A percentile compares a stretch with the other conserved stretches of the same genome.
Evolutionary conservation across 1,284 basidiomycete genomes (phyloP).

Genomic region (Ceratobasidium sp.): DNA sequence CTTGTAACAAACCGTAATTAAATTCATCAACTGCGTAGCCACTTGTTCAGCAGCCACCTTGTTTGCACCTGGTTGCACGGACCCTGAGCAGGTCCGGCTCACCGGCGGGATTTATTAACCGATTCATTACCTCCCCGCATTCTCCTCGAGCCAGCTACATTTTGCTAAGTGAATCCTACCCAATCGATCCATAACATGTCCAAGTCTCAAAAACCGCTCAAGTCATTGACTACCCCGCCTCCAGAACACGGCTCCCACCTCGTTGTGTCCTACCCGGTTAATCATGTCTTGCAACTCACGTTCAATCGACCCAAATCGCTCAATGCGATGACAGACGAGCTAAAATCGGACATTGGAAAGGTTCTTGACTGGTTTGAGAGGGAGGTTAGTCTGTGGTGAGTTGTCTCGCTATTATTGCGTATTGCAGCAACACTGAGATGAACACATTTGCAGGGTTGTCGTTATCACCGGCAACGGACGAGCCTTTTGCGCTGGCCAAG

Average conservation of each 20-base stretch:
- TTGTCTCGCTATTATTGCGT: background rate
- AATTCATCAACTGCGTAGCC: no score
- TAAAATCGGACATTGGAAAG: slow-evolving; percentile 62
- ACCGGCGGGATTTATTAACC: no score
- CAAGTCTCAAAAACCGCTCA: slow-evolving; percentile 8
- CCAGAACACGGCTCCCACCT: slow-evolving; percentile 53
- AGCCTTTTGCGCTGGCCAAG: slow-evolving; percentile 82
- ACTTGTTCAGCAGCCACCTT: no score
- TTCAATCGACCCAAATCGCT: slow-evolving; percentile 69
- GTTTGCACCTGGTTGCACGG: no score
- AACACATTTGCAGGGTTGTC: slow-evolving; percentile 60
- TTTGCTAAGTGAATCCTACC: no score
- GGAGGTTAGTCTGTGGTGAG: slow-evolving; percentile 73
- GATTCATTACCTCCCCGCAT: no score
- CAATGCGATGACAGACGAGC: slow-evolving; percentile 52
- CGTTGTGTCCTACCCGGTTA: slow-evolving; percentile 62
- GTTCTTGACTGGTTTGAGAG: slow-evolving; percentile 80
- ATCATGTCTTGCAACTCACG: slow-evolving; percentile 73
- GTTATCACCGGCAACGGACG: slow-evolving; percentile 79
- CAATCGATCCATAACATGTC: no score
- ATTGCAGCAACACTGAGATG: background rate
- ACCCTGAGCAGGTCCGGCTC: no score
- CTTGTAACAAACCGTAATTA: no score
- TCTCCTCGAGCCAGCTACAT: no score
- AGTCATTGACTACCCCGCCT: background rate